Base-by-base conservation (phyloP, 2,329 filamentous ascomycete genomes). In the Penicillium sp. region DNA sequence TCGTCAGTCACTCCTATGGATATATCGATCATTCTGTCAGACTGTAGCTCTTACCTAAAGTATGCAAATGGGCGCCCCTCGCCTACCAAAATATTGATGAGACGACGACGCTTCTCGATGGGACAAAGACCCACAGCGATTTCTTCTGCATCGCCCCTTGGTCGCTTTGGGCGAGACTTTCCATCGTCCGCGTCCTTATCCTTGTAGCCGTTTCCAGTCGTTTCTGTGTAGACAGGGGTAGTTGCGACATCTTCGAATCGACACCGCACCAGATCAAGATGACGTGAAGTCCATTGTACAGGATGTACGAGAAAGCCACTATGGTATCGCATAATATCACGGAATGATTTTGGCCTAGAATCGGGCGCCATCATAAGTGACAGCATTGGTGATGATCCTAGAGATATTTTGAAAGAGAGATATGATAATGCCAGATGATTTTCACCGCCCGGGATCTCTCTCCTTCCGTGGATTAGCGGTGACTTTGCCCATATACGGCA, bases 251-350 rank as follows among this genome's bases (percentile, higher is more conserved):
- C 45, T 32, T 53, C 32, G 29, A 57, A 55, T 42, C 42, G 46
- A 52, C 45, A 57, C 5, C 48, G 46, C 20, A 55, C 27, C 12
- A 44, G 15, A 15, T 57, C 52, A 12, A 57, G 50, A 35, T 55
- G 53, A n/a, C 41, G 48, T 2, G 35, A 52, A 6, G 50, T 54
- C 50, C 50, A 56, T 10, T 46, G 23, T 1, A 52, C 31, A 28
- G 53, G 50, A 20, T 31, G 42, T 2, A 52, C 48, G 8, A 54
- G 28, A 7, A 53, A 29, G 1, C 38, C 15, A n/a, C 12, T n/a
- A 15, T 50, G n/a, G 15, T 47, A 13, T 2, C 25, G 45, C 35
- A 49, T 4, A 8, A 49, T 39, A 45, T 50, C 42, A 42, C 24
- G 20, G 28, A 53, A 27, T n/a, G 42, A 27, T 18, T 40, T 28